A percentile compares a stretch with the other conserved stretches of the same genome.
phyloP scores from a whole-genome alignment of 768 basidiomycete genomes.

The Suillus alpinus region DNA sequence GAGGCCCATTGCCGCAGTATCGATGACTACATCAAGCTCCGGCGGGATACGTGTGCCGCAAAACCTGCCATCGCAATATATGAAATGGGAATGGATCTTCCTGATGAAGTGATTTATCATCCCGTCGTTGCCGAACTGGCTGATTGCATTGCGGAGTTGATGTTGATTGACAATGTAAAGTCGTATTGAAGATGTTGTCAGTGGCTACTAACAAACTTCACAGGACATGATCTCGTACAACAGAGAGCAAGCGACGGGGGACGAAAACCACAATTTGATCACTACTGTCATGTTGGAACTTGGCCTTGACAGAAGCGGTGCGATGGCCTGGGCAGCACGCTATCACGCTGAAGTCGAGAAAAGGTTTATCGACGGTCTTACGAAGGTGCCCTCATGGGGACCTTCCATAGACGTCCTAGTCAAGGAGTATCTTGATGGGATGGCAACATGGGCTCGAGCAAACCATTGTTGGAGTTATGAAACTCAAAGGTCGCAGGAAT shows the following conservation, averaged over 20 bases:
- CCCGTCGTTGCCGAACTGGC: conserved; percentile 11
- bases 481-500: conserved; percentile 4
- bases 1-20: conserved; percentile 20
- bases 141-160: conserved; percentile 16
- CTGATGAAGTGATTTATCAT: conserved; percentile 33
- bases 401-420: conserved; percentile 22
- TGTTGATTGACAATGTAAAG: conserved; percentile 22
- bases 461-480: conserved; percentile 32
- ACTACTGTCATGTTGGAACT: conserved; percentile 31
- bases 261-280: conserved; percentile 33
- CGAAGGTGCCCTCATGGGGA: conserved; percentile 27
- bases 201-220: background rate
- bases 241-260: conserved; percentile 32
- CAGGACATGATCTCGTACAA: conserved; percentile 39
- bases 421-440: conserved; percentile 19
- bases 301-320: conserved; percentile 24
- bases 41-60: conserved; percentile 30
- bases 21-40: conserved; percentile 29
- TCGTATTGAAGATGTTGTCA: background rate
- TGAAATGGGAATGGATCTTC: conserved; percentile 31
- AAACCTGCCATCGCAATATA: conserved; percentile 27
- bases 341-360: conserved; percentile 12
- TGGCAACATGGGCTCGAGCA: conserved; percentile 27
- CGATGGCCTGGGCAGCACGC: conserved; percentile 24
- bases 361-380: conserved; percentile 20